A percentile compares a stretch with the other conserved stretches of the same genome.
Evolutionary conservation across 768 basidiomycete species (phyloP).

Genomic region (Boletus sensibilis): DNA sequence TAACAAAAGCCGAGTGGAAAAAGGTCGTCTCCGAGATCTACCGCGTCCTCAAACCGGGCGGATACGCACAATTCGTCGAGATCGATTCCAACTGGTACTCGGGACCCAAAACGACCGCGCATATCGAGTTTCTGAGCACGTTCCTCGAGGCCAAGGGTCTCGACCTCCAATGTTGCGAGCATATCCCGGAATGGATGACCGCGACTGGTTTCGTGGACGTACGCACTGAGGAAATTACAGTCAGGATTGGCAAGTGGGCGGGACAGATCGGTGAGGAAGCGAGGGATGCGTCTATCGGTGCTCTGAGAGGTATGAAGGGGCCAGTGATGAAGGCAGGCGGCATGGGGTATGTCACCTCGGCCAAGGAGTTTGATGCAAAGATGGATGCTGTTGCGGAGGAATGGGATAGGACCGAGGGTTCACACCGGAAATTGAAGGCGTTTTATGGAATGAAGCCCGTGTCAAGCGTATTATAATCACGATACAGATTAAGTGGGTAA

Average conservation of each 20-base stretch:
- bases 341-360: slow-evolving; percentile 16
- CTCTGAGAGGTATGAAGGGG: slow-evolving; percentile 21
- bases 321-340: slow-evolving; percentile 25
- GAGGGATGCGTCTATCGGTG: slow-evolving; percentile 20
- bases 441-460: slow-evolving; percentile 9
- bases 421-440: slow-evolving; percentile 4
- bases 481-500: too few relatives aligned
- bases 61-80: slow-evolving; percentile 32
- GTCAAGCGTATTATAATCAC: neutral
- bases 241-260: slow-evolving; percentile 22
- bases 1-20: slow-evolving; percentile 26
- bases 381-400: slow-evolving; percentile 22
- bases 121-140: slow-evolving; percentile 6
- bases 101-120: slow-evolving; percentile 5
- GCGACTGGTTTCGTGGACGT: slow-evolving; percentile 4
- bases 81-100: slow-evolving; percentile 18
- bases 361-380: slow-evolving; percentile 18
- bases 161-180: slow-evolving; percentile 10
- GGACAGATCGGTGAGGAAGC: slow-evolving; percentile 18
- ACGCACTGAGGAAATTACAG: slow-evolving; percentile 3
- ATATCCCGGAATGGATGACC: slow-evolving; percentile 10
- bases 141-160: slow-evolving; percentile 13
- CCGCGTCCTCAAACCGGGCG: slow-evolving; percentile 32
- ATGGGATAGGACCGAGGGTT: slow-evolving; percentile 14
- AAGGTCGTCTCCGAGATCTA: slow-evolving; percentile 24